Conservation (phyloP, 768 basidiomycete genomes). For the Lentinula raphanica region DNA sequence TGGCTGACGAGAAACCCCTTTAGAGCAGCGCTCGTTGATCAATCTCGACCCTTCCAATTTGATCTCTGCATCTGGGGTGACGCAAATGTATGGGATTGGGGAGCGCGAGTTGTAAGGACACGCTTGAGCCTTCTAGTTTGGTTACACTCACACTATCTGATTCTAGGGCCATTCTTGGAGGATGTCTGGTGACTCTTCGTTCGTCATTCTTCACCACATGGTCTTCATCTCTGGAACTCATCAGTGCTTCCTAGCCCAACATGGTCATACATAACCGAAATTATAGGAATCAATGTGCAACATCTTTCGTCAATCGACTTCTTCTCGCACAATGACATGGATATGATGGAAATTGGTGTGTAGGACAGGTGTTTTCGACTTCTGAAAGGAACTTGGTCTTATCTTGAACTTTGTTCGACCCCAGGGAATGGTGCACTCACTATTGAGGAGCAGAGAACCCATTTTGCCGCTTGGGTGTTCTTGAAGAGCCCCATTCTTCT, state of each 20-base stretch:
- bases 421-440: conserved; percentile 45
- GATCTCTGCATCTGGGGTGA: conserved; percentile 52
- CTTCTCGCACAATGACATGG: conserved; percentile 52
- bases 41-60: conserved; percentile 42
- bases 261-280: conserved; percentile 45
- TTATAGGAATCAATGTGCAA: conserved; percentile 38
- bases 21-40: conserved; percentile 40
- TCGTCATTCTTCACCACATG: background rate
- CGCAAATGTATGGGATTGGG: conserved; percentile 54
- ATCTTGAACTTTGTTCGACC: background rate
- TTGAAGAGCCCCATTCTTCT: conserved; percentile 55
- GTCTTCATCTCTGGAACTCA: background rate
- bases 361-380: background rate
- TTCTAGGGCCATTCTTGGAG: conserved; percentile 49
- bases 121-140: conserved; percentile 6
- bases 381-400: background rate
- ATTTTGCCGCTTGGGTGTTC: conserved; percentile 57
- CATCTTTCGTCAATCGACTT: conserved; percentile 40
- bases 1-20: background rate
- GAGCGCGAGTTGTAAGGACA: conserved; percentile 47
- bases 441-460: conserved; percentile 45
- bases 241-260: conserved; percentile 29
- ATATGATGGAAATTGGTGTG: conserved; percentile 47
- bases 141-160: background rate
- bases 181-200: conserved; percentile 44